Evolutionary conservation across 148 eudicot species (phyloP).

Genomic region (Diospyros lotus): DNA sequence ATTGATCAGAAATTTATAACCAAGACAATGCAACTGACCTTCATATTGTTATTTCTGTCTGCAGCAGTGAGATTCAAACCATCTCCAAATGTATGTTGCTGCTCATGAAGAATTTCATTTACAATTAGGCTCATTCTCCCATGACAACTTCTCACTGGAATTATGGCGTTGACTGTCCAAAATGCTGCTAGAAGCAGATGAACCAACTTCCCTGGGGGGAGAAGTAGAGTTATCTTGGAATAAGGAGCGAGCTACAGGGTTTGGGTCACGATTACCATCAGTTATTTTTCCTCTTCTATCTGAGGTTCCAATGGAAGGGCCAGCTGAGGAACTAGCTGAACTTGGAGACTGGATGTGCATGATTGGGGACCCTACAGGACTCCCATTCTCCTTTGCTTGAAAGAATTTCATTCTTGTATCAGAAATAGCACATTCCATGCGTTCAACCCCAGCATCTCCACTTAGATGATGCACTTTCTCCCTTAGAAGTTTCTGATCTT

Average conservation of each 20-base stretch:
- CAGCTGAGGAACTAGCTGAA: conserved; percentile 33
- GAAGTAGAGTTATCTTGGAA: conserved; percentile 44
- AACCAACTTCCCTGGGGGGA: conserved; percentile 27
- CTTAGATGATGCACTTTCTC: conserved; percentile 75
- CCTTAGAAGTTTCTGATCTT: conserved; percentile 82
- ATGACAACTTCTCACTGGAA: conserved; percentile 23
- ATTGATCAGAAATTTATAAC: background rate
- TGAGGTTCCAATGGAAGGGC: conserved; percentile 27
- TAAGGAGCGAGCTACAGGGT: conserved; percentile 62
- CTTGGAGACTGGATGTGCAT: conserved; percentile 52
- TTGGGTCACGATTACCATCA: conserved; percentile 25
- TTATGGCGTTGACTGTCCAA: conserved; percentile 8
- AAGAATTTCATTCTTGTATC: conserved; percentile 63
- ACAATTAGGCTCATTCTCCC: conserved; percentile 76
- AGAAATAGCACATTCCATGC: conserved; percentile 79
- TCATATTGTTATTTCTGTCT: conserved; percentile 26
- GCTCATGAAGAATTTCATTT: conserved; percentile 74
- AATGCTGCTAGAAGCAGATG: conserved; percentile 26
- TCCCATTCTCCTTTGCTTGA: conserved; percentile 54
- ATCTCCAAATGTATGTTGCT: conserved; percentile 46
- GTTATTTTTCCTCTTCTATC: conserved; percentile 23
- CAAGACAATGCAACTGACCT: conserved; percentile 47
- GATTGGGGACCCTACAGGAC: conserved; percentile 52
- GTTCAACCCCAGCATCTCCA: conserved; percentile 83
- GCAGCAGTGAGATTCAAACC: conserved; percentile 35